Conservation (phyloP, 1,139 yeast species). For the Candida dubliniensis region DNA sequence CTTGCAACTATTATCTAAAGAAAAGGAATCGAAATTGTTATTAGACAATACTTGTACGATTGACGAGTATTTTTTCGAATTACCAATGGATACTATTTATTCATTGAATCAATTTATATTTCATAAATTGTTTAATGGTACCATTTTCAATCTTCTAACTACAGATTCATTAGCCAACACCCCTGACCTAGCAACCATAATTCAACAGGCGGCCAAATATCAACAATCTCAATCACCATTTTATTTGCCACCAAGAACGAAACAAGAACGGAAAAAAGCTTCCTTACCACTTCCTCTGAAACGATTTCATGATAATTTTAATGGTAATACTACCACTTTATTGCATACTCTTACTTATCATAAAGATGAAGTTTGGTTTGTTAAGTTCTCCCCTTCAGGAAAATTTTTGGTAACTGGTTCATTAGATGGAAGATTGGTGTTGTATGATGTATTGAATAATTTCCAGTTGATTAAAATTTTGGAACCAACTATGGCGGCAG, state of each 20-base stretch:
- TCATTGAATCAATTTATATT: background rate
- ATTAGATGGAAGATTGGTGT: slow-evolving; percentile 60
- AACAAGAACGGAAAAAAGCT: slow-evolving; percentile 10
- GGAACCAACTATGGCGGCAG: slow-evolving; percentile 32
- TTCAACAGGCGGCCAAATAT: slow-evolving; percentile 31
- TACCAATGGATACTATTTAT: background rate
- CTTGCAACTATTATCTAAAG: slow-evolving; percentile 21
- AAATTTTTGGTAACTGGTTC: slow-evolving; percentile 74
- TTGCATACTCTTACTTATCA: slow-evolving; percentile 50
- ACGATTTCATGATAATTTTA: slow-evolving; percentile 8
- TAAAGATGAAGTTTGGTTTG: slow-evolving; percentile 80
- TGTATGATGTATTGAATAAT: slow-evolving; percentile 63
- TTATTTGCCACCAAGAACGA: slow-evolving; percentile 35
- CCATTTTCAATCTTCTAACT: no score
- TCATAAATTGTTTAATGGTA: no score
- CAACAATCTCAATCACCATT: slow-evolving; percentile 30
- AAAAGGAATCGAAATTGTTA: slow-evolving; percentile 29
- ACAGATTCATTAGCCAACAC: slow-evolving; percentile 11
- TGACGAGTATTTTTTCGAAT: background rate
- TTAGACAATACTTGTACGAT: slow-evolving; percentile 9
- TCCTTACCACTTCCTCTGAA: background rate
- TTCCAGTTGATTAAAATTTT: slow-evolving; percentile 46
- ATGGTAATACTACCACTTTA: slow-evolving; percentile 18
- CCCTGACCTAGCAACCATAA: slow-evolving; percentile 28
- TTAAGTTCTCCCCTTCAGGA: slow-evolving; percentile 78